These are phyloP conservation scores for Hericium erinaceus DNA, from an alignment of 768 basidiomycete genomes.

Conservation along the genomic window DNA sequence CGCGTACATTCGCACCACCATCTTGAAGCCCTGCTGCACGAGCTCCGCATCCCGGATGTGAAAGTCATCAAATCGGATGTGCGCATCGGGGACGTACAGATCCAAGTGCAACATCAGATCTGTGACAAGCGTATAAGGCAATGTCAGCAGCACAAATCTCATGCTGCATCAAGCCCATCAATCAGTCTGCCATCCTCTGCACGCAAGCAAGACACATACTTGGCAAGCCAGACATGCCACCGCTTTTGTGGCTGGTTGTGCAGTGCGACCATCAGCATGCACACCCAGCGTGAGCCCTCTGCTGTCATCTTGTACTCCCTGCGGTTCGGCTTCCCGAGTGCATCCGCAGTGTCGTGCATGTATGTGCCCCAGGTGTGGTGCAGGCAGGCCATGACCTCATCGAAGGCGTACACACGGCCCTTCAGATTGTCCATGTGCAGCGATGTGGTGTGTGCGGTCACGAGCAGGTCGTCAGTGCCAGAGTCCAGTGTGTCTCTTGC, in stretches of 20 bases:
- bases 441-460: conserved; percentile 21
- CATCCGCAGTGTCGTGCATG: no score
- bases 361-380: conserved; percentile 26
- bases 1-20: not conserved
- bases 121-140: conserved; percentile 20
- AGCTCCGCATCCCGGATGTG: conserved; percentile 35
- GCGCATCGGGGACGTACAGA: conserved; percentile 26
- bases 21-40: conserved; percentile 20
- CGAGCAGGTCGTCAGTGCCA: conserved; percentile 25
- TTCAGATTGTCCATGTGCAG: conserved; percentile 29
- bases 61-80: conserved; percentile 34
- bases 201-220: not conserved
- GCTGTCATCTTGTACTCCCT: conserved; percentile 33
- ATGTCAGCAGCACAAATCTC: conserved; percentile 11
- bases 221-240: conserved; percentile 3
- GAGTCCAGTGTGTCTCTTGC: not conserved
- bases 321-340: conserved; percentile 12
- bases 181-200: not conserved
- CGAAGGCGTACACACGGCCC: conserved; percentile 32
- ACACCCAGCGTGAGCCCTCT: conserved; percentile 29
- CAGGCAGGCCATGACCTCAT: conserved; percentile 27
- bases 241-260: conserved; percentile 4
- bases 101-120: conserved; percentile 27
- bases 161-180: conserved; percentile 16
- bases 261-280: conserved; percentile 19